Percentiles rank a stretch among this genome's conserved stretches.
Conservation (phyloP, 2,329 filamentous ascomycete species). For the Fusarium concolor region DNA sequence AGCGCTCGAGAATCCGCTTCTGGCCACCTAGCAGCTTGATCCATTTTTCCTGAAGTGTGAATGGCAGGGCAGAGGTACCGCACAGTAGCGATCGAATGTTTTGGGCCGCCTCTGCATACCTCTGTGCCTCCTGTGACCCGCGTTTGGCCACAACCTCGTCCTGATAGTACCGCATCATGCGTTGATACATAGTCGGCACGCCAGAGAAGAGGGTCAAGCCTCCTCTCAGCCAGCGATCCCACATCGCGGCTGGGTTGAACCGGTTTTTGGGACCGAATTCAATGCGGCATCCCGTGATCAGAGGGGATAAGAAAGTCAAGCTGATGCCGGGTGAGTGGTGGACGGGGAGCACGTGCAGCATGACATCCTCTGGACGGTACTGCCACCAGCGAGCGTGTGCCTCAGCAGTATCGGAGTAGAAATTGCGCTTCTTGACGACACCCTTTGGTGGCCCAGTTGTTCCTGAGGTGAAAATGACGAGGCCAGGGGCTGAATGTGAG, state of each 20-base stretch:
- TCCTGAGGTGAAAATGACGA: not conserved
- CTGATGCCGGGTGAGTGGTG: not conserved
- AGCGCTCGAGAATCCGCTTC: not conserved
- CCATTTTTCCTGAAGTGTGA: no score
- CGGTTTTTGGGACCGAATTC: slow-evolving; percentile 1
- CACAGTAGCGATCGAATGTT: not conserved
- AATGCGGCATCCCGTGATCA: not conserved
- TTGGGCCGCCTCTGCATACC: no score
- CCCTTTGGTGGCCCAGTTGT: not conserved
- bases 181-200: not conserved
- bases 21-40: no score
- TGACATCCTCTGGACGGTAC: not conserved
- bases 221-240: not conserved
- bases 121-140: no score
- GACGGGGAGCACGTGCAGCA: not conserved
- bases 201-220: not conserved
- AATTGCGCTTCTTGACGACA: no score
- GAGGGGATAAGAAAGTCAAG: not conserved
- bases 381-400: slow-evolving; percentile 1
- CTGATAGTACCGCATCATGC: not conserved
- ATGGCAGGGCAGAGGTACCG: not conserved
- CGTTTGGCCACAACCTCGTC: no score
- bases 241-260: not conserved
- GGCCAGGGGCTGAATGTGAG: no score
- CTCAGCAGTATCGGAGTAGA: no score